A percentile compares a stretch with the other conserved stretches of the same genome.
These are phyloP conservation scores for Ulota crispa DNA, from an alignment of 225 moss, liverwort and hornwort species.

Conservation along the genomic window DNA sequence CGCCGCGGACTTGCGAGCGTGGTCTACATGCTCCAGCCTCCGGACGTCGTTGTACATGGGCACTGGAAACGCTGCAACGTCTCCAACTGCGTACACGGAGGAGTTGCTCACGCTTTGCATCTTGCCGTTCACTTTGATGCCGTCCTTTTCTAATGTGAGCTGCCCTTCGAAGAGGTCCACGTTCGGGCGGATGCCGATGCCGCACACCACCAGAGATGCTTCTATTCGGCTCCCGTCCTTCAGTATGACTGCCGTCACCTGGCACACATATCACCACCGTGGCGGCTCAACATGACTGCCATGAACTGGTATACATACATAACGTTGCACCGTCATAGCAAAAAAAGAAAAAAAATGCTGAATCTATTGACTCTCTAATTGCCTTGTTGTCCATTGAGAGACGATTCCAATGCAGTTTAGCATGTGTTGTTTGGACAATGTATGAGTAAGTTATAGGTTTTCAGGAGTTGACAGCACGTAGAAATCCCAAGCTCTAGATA, in stretches of 20 bases:
- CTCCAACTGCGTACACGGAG: slow-evolving; percentile 82
- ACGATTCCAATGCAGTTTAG: neutral
- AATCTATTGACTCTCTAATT: neutral
- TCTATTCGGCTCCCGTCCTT: slow-evolving; percentile 68
- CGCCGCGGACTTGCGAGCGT: slow-evolving; percentile 87
- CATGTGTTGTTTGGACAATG: neutral
- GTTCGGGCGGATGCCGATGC: slow-evolving; percentile 81
- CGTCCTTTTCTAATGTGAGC: slow-evolving; percentile 65
- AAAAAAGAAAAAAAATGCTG: too few species aligned
- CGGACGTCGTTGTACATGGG: slow-evolving; percentile 64
- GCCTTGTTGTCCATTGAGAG: neutral
- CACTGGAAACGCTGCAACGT: slow-evolving; percentile 79
- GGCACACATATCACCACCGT: slow-evolving; percentile 21
- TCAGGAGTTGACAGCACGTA: too few species aligned
- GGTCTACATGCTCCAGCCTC: slow-evolving; percentile 83
- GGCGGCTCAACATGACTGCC: neutral
- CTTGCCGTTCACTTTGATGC: slow-evolving; percentile 85
- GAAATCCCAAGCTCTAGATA: neutral
- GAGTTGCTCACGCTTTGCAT: slow-evolving; percentile 69
- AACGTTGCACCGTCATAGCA: neutral
- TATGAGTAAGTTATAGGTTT: neutral
- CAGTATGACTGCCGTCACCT: slow-evolving; percentile 78
- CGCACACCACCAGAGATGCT: slow-evolving; percentile 75
- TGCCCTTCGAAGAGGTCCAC: slow-evolving; percentile 70
- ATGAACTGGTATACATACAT: neutral